Percentiles rank a stretch among this genome's conserved stretches.
Conservation (phyloP, 1,284 basidiomycete genomes). For the Ceratobasidium sp. region DNA sequence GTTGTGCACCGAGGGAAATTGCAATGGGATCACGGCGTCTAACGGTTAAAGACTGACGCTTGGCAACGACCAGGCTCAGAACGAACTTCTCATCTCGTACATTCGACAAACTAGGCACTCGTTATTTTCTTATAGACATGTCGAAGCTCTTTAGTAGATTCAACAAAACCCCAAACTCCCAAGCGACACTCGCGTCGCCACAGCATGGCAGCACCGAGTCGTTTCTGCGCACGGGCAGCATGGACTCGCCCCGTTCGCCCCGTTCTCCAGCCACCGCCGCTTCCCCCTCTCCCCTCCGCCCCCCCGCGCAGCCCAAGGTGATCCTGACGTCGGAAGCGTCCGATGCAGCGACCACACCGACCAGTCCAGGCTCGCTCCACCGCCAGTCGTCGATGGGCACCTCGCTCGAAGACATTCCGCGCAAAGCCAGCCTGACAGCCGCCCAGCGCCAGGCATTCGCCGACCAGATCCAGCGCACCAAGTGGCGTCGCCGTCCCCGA, state of each 20-base stretch:
- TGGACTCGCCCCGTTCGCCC: slow-evolving; percentile 13
- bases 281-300: slow-evolving; percentile 23
- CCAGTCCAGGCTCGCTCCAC: slow-evolving; percentile 23
- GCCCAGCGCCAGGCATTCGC: slow-evolving; percentile 22
- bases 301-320: slow-evolving; percentile 10
- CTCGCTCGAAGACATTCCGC: slow-evolving; percentile 10
- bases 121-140: slow-evolving; percentile 9
- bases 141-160: slow-evolving; percentile 28
- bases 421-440: slow-evolving; percentile 16
- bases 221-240: slow-evolving; percentile 2
- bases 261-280: neutral
- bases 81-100: neutral
- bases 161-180: slow-evolving; percentile 12
- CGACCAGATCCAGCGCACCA: neutral
- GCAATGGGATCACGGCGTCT: too few relatives aligned
- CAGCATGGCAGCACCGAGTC: neutral
- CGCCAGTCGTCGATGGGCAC: slow-evolving; percentile 25
- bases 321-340: slow-evolving; percentile 25
- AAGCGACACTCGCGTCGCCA: slow-evolving; percentile 27
- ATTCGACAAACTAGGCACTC: slow-evolving; percentile 9
- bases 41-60: too few relatives aligned
- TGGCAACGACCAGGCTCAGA: too few relatives aligned
- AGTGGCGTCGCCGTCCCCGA: slow-evolving; percentile 5
- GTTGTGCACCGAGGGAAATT: too few relatives aligned
- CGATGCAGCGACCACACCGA: slow-evolving; percentile 4